Base-by-base conservation (phyloP, 768 basidiomycete genomes). In the Psilocybe azurescens region DNA sequence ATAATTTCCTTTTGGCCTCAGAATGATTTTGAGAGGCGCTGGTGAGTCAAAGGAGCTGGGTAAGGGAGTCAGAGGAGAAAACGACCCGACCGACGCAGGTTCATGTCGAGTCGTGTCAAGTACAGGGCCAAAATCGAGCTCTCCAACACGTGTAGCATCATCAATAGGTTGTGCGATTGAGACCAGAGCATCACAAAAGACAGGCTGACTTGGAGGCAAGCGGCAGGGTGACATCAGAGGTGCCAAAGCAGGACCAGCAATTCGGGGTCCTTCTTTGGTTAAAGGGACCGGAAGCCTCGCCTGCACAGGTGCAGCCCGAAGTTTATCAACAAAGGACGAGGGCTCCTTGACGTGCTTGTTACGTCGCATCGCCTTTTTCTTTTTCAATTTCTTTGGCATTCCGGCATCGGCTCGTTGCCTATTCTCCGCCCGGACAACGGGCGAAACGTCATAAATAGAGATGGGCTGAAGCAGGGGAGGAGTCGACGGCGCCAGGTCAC, bases 61-160 rank as follows among this genome's bases (percentile, higher is more conserved):
- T 33, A 68, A 59, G 11, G 72, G 70, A 0, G 75, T 72, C 47
- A 77, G 66, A 32, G 75, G 73, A 1, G 73, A 73, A 11, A 74
- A 61, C 4, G 63, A 20, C 5, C 56, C 53, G 36, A 59, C 41
- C 10, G 63, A 56, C 33, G 60, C 38, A 11, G 59, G 61, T 14
- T 59, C 52, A 20, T 41, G 41, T 24, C 11, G 36, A 16, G 53
- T 18, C 1, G 58, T 59, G 48, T 6, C 36, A 24, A 5, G 28
- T n/a, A 16, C 38, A 50, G n/a, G 14, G 14, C 41, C 11, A 44
- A 44, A 13, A 16, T 53, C 52, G 38, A 52, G 5, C 33, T 6
- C 33, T 51, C 5, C 20, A 16, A 16, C 2, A n/a, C 8, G 20
- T 18, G 14, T 38, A 28, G 24, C 20, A 16, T 39, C 9, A 5